Percentiles rank a stretch among this genome's conserved stretches.
phyloP scores from a whole-genome alignment of 345 rosid species.

The Lepidium africanum region DNA sequence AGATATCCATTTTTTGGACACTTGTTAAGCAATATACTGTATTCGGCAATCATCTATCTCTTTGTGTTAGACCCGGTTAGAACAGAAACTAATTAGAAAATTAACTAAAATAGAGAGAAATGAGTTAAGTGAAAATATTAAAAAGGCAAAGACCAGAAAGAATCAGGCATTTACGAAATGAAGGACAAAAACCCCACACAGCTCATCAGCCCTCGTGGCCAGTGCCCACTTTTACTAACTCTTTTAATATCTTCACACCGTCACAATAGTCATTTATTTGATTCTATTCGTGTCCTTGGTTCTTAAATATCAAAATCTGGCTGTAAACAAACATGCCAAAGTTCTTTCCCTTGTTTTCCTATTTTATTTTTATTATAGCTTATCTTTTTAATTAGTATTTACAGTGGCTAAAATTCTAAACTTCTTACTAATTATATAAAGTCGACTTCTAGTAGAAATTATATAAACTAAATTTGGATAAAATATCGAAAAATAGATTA shows the following conservation, averaged over 20 bases:
- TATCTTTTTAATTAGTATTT: too few relatives aligned
- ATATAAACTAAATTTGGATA: too few relatives aligned
- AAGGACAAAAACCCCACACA: slow-evolving; percentile 21
- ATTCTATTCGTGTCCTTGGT: background rate
- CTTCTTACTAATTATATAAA: too few relatives aligned
- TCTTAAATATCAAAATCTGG: background rate
- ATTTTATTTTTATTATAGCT: background rate
- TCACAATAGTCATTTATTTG: slow-evolving; percentile 11
- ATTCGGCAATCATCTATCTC: too few relatives aligned
- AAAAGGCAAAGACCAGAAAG: slow-evolving; percentile 3
- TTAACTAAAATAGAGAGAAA: background rate
- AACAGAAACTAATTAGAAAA: background rate
- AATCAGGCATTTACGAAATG: background rate
- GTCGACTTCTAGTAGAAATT: too few relatives aligned
- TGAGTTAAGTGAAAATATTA: background rate
- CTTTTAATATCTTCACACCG: background rate
- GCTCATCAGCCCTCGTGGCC: slow-evolving; percentile 19
- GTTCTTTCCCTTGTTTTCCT: background rate
- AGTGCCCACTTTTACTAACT: slow-evolving; percentile 6
- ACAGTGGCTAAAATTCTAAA: too few relatives aligned
- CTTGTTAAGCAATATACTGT: too few relatives aligned
- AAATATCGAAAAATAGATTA: too few relatives aligned
- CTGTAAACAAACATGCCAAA: background rate
- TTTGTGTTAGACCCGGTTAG: too few relatives aligned
- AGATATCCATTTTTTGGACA: too few relatives aligned